Conservation (phyloP, 768 basidiomycete species). For the Cystobasidium ongulense region DNA sequence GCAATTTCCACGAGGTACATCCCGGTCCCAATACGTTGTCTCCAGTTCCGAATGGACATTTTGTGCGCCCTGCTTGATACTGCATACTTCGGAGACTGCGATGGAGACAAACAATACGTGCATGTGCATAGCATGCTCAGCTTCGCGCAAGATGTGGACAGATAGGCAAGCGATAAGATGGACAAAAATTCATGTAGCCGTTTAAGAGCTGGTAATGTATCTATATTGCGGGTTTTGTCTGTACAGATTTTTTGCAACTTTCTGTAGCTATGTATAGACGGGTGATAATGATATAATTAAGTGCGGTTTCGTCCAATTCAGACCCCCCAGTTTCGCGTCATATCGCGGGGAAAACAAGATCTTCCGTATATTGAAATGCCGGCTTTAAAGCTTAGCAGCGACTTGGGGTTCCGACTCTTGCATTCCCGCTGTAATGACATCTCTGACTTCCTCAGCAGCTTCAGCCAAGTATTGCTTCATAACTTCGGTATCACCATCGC, state of each 20-base stretch:
- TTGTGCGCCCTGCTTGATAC: neutral
- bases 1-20: neutral
- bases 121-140: neutral
- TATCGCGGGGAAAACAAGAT: no score
- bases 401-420: constrained; percentile 47
- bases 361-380: neutral
- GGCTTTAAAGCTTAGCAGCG: constrained; percentile 34
- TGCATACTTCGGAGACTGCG: neutral
- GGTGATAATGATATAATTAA: no score
- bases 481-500: constrained; percentile 51
- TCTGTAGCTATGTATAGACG: no score
- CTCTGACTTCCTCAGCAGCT: constrained; percentile 67
- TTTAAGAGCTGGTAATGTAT: neutral
- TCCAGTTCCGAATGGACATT: neutral
- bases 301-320: no score
- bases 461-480: constrained; percentile 62
- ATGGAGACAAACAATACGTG: neutral
- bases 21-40: neutral
- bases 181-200: neutral
- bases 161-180: neutral
- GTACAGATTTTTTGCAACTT: no score
- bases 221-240: no score
- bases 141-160: neutral
- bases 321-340: no score
- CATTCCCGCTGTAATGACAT: constrained; percentile 64